Percentiles rank a stretch among this genome's conserved stretches.
These are phyloP conservation scores for Vigna mungo DNA, from an alignment of 306 rosid species.

Conservation along the genomic window DNA sequence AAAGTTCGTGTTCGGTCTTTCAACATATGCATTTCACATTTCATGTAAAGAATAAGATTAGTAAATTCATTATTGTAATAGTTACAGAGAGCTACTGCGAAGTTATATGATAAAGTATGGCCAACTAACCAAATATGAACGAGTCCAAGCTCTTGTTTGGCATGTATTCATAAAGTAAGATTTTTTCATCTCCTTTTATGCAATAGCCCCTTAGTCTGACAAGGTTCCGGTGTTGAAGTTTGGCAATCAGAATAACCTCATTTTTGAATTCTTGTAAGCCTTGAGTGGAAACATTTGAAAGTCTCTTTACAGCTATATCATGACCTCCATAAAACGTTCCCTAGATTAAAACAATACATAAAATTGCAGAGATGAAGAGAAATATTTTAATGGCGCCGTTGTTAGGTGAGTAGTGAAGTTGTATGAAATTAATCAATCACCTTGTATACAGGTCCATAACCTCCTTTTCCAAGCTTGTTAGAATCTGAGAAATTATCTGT, in stretches of 20 bases:
- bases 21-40: slow-evolving; percentile 8
- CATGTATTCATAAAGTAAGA: slow-evolving; percentile 62
- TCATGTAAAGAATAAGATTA: not conserved
- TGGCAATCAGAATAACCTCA: slow-evolving; percentile 56
- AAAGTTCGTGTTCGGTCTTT: slow-evolving; percentile 41
- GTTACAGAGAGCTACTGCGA: not conserved
- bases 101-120: not conserved
- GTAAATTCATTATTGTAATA: not conserved
- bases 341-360: slow-evolving; percentile 6
- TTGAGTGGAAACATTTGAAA: slow-evolving; percentile 55
- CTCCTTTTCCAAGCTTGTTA: slow-evolving; percentile 65
- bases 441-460: slow-evolving; percentile 73
- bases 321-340: slow-evolving; percentile 47
- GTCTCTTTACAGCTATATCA: slow-evolving; percentile 58
- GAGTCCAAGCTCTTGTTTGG: slow-evolving; percentile 61
- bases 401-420: not conserved
- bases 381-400: not conserved
- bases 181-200: slow-evolving; percentile 50
- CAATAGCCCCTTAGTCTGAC: slow-evolving; percentile 59
- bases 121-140: slow-evolving; percentile 56
- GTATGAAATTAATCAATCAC: slow-evolving; percentile 29
- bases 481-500: slow-evolving; percentile 59
- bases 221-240: slow-evolving; percentile 61
- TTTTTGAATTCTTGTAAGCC: slow-evolving; percentile 61
- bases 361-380: not conserved